phyloP scores from a whole-genome alignment of 2,329 filamentous ascomycete genomes.

The Paecilomyces variotii region DNA sequence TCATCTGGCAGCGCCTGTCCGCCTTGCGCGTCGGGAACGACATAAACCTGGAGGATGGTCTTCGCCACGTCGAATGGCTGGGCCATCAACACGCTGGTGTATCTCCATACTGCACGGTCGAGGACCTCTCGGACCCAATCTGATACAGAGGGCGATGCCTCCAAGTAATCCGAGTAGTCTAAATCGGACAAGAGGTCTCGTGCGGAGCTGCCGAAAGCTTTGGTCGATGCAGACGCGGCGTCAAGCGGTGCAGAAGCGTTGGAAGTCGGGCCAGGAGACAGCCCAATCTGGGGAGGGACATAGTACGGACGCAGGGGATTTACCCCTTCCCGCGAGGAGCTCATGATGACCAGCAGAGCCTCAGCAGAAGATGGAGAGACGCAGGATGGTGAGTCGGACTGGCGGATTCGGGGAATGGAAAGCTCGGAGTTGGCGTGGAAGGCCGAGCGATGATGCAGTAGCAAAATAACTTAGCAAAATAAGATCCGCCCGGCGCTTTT shows the following conservation, averaged over 20 bases:
- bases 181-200: slow-evolving; percentile 83
- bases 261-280: slow-evolving; percentile 37
- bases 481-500: not conserved
- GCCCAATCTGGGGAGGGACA: slow-evolving; percentile 57
- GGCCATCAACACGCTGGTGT: slow-evolving; percentile 77
- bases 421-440: not conserved
- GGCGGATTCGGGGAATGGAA: not conserved
- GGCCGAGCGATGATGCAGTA: not conserved
- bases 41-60: slow-evolving; percentile 73
- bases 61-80: slow-evolving; percentile 98
- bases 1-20: slow-evolving; percentile 20
- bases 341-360: slow-evolving; percentile 27
- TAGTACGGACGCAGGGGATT: slow-evolving; percentile 57
- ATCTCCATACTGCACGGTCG: slow-evolving; percentile 85
- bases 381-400: slow-evolving; percentile 4
- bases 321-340: slow-evolving; percentile 42
- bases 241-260: slow-evolving; percentile 28
- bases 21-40: slow-evolving; percentile 35
- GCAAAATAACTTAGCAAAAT: not conserved
- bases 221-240: slow-evolving; percentile 32
- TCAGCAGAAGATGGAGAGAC: slow-evolving; percentile 2
- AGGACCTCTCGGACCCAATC: slow-evolving; percentile 68
- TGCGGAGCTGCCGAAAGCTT: slow-evolving; percentile 54
- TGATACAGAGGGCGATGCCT: slow-evolving; percentile 65
- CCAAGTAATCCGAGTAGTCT: slow-evolving; percentile 84